Percentiles rank a stretch among this genome's conserved stretches.
Evolutionary conservation across 108 stramenopile genomes (phyloP).

Genomic region (Fistulifera solaris): DNA sequence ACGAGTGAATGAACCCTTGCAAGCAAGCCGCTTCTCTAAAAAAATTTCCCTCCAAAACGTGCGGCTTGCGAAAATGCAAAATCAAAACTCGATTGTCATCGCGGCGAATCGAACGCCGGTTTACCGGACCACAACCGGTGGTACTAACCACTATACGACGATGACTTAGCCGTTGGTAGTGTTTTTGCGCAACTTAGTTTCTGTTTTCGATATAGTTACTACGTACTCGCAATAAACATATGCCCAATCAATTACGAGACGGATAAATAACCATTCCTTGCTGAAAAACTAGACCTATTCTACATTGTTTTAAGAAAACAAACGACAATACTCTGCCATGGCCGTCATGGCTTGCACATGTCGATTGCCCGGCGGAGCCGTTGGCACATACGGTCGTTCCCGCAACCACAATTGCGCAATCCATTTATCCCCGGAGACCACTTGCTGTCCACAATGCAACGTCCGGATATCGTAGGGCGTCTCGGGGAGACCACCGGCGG

Average conservation of each 20-base stretch:
- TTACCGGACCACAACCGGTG: constrained; percentile 16
- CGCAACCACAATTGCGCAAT: constrained; percentile 77
- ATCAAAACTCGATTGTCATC: background rate
- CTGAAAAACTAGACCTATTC: no score
- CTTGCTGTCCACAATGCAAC: constrained; percentile 70
- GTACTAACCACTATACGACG: constrained; percentile 16
- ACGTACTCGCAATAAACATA: no score
- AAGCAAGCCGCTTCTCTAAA: no score
- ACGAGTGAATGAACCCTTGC: no score
- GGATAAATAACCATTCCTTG: no score
- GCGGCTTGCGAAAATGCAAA: background rate
- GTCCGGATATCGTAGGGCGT: constrained; percentile 73
- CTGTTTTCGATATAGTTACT: no score
- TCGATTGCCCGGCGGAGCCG: constrained; percentile 55
- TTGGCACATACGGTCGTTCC: constrained; percentile 40
- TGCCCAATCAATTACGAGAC: no score
- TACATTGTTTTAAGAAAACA: no score
- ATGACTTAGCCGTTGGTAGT: background rate
- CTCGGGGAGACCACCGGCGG: constrained; percentile 66
- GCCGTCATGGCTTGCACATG: constrained; percentile 37
- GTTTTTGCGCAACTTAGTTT: no score
- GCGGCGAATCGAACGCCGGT: constrained; percentile 14
- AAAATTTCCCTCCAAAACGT: no score
- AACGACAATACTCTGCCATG: constrained; percentile 37
- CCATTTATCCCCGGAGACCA: constrained; percentile 62